Evolutionary conservation across 805 yeast species (phyloP), one percentile per base, ranked within the genome.

Genomic region (Kuraishia cidri): DNA sequence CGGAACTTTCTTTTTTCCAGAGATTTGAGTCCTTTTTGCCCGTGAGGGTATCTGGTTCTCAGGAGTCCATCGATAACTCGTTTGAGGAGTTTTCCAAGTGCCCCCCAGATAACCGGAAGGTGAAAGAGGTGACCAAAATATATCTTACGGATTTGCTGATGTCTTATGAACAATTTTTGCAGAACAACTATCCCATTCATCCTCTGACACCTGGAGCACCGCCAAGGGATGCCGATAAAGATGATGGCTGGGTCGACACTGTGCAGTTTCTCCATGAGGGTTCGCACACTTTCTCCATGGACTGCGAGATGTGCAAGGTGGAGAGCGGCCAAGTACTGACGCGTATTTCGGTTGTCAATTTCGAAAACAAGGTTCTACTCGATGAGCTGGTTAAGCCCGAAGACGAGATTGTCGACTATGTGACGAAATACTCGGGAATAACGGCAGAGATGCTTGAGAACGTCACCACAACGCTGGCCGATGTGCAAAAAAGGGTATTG

Each of bases 261-360:
- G 41, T 25, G 10, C 35, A 47, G 1, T 70, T 74, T 38, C 71
- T 68, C 1, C 78, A 73, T 39, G 75, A 64, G 7, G 79, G 77
- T 0, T 68, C 81, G 0, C 75, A 66, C 36, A 72, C 81, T 0
- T 85, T 73, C 58, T 92, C 94, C 0, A 42, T 92, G 13, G 98
- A 90, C 56, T 92, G 98, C 62, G 98, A 90, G 56, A 92, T 90
- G 86, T 86, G 96, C 50, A 58, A 66, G 37, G 56, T 88, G 0
- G 69, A 60, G 0, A 40, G 47, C 1, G 87, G 86, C 0, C 65
- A 68, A 26, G 94, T 74, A 1, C 60, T 90, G 26, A 75, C 97
- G 0, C 64, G 97, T 33, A 73, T 84, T 0, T 82, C 95, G 2
- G 42, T 92, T 7, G 69, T 87, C 1, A 77, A 82, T 49, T 74